These are phyloP conservation scores for Trametes cinnabarina DNA, from an alignment of 768 basidiomycete species.

Conservation along the genomic window DNA sequence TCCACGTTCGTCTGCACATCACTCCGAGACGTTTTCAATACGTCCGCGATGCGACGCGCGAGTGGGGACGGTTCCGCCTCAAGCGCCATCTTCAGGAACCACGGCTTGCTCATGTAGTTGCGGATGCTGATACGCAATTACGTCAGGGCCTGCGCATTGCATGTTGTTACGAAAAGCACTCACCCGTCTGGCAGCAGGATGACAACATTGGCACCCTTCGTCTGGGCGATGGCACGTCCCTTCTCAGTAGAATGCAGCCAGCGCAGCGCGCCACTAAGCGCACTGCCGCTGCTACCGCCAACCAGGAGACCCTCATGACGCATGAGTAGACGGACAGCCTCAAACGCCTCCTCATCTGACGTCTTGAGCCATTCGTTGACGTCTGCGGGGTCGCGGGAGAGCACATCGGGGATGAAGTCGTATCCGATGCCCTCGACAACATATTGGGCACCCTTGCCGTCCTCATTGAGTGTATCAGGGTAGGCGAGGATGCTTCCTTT, in stretches of 20 bases:
- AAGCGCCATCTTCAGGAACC: slow-evolving; percentile 77
- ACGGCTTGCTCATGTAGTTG: slow-evolving; percentile 93
- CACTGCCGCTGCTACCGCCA: slow-evolving; percentile 91
- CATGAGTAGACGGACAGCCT: slow-evolving; percentile 73
- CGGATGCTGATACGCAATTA: slow-evolving; percentile 77
- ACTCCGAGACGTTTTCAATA: slow-evolving; percentile 30
- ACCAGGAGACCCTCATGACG: slow-evolving; percentile 84
- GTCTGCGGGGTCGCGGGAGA: slow-evolving; percentile 57
- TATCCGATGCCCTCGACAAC: slow-evolving; percentile 96
- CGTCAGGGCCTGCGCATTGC: too few species aligned
- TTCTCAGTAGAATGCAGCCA: slow-evolving; percentile 74
- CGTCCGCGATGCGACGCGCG: slow-evolving; percentile 45
- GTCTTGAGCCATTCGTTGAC: slow-evolving; percentile 88
- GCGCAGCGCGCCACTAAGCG: slow-evolving; percentile 69
- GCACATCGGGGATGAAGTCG: slow-evolving; percentile 87
- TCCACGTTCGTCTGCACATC: slow-evolving; percentile 22
- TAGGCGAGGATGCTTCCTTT: slow-evolving; percentile 84
- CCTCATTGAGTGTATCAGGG: slow-evolving; percentile 62
- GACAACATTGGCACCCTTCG: slow-evolving; percentile 82
- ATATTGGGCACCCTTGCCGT: slow-evolving; percentile 54
- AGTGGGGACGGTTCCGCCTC: slow-evolving; percentile 53
- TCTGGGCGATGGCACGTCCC: slow-evolving; percentile 61
- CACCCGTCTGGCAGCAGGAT: slow-evolving; percentile 89
- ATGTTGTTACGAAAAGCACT: too few species aligned
- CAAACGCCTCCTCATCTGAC: slow-evolving; percentile 76